These are phyloP conservation scores for Wickerhamiella alocasiicola DNA, from an alignment of 805 yeast species.

Conservation along the genomic window DNA sequence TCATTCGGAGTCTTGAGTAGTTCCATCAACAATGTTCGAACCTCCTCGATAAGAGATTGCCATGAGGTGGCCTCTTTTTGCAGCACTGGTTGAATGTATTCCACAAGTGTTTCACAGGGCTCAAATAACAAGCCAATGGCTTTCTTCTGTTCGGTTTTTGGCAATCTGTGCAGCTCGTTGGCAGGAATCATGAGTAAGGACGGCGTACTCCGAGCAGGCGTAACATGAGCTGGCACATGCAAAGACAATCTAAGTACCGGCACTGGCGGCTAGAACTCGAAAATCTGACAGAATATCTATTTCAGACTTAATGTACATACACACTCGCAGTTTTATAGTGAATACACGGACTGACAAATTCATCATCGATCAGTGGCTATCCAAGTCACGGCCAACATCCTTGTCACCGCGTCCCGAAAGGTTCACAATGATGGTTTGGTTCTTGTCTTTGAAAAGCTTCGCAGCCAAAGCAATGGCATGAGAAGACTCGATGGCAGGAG, in stretches of 20 bases:
- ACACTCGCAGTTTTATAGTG: no score
- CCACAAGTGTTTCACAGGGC: constrained; percentile 41
- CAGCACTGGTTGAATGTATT: constrained; percentile 27
- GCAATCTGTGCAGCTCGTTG: neutral
- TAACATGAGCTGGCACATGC: no score
- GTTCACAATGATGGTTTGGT: constrained; percentile 55
- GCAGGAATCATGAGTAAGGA: constrained; percentile 11
- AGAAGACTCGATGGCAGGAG: constrained; percentile 94
- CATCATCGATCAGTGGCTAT: no score
- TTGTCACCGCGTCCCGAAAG: constrained; percentile 98
- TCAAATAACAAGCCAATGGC: constrained; percentile 51
- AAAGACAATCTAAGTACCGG: no score
- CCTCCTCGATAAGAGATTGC: constrained; percentile 35
- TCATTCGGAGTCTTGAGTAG: constrained; percentile 26
- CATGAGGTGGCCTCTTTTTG: constrained; percentile 18
- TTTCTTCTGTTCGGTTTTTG: constrained; percentile 24
- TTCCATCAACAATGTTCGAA: constrained; percentile 31
- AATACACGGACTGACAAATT: no score
- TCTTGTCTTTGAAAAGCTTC: constrained; percentile 63
- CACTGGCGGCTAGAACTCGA: no score
- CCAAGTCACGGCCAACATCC: constrained; percentile 57
- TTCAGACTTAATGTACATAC: no score
- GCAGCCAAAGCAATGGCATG: constrained; percentile 90
- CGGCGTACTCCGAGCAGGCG: no score
- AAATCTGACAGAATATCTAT: no score